A percentile compares a stretch with the other conserved stretches of the same genome.
Evolutionary conservation across 176 grass and related monocot species (phyloP).

Genomic region (Aegilops bicornis): DNA sequence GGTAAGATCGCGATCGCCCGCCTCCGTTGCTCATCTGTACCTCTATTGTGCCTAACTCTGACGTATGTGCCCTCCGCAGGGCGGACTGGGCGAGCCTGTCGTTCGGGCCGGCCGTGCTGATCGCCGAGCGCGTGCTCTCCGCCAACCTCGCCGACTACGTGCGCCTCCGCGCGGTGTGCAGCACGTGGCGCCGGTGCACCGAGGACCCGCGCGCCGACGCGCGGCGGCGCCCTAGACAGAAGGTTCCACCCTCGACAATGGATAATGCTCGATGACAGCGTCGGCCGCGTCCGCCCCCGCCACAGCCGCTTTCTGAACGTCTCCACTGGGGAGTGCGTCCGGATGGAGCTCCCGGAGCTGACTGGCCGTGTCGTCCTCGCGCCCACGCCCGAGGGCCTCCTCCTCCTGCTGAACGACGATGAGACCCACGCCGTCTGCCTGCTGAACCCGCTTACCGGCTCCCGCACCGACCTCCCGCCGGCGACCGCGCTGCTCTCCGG

Average conservation of each 20-base stretch:
- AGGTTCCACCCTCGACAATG: not conserved
- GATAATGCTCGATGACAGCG: not conserved
- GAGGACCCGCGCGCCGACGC: not conserved
- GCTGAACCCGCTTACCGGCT: conserved; percentile 4
- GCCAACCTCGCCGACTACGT: not conserved
- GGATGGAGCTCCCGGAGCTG: not conserved
- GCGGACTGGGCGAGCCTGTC: not conserved
- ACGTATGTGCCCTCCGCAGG: no score
- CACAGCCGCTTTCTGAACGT: not conserved
- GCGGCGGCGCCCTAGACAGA: not conserved
- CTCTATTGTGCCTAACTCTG: not conserved
- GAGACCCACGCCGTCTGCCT: not conserved
- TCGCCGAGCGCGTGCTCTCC: not conserved
- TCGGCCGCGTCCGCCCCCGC: not conserved
- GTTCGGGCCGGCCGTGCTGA: not conserved
- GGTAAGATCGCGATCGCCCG: not conserved
- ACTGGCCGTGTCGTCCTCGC: not conserved
- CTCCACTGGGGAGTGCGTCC: not conserved
- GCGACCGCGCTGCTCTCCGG: not conserved
- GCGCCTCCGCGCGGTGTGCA: not conserved
- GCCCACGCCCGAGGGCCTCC: not conserved
- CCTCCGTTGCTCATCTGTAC: not conserved
- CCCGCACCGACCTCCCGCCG: not conserved
- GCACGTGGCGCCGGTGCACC: not conserved
- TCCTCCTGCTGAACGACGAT: not conserved